Conservation (phyloP, 371 early-diverging fungal species). For the Rhizomucor miehei region DNA sequence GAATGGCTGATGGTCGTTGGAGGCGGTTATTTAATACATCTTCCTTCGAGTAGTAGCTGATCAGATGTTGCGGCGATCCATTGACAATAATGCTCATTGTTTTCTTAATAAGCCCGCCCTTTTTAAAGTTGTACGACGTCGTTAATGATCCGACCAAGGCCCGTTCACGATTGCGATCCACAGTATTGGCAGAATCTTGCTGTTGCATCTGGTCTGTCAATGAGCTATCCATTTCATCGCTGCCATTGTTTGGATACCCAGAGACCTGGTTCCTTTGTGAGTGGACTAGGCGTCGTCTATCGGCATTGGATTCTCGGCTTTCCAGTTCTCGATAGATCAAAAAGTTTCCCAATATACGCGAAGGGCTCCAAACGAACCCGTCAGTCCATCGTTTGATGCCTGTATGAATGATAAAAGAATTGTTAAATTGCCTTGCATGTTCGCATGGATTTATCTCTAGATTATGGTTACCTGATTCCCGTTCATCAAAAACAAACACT, state of each 20-base stretch:
- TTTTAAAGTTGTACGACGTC: constrained; percentile 65
- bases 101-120: constrained; percentile 82
- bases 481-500: constrained; percentile 71
- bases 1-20: constrained; percentile 48
- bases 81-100: constrained; percentile 77
- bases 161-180: constrained; percentile 54
- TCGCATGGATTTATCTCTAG: background rate
- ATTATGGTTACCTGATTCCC: constrained; percentile 49
- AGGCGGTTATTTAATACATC: constrained; percentile 59
- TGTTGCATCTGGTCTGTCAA: constrained; percentile 23
- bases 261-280: background rate
- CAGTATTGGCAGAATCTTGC: constrained; percentile 4
- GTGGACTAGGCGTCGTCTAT: constrained; percentile 11
- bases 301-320: constrained; percentile 26
- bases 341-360: constrained; percentile 54
- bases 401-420: constrained; percentile 5
- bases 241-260: background rate
- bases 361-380: constrained; percentile 57
- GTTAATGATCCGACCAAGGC: constrained; percentile 61
- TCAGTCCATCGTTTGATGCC: constrained; percentile 72
- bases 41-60: constrained; percentile 81
- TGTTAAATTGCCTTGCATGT: too few species aligned
- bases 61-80: constrained; percentile 75
- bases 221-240: background rate
- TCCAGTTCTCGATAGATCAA: constrained; percentile 50